Percentiles rank a stretch among this genome's conserved stretches.
phyloP scores from a whole-genome alignment of 164 flowering plant genomes.

The Macadamia integrifolia region DNA sequence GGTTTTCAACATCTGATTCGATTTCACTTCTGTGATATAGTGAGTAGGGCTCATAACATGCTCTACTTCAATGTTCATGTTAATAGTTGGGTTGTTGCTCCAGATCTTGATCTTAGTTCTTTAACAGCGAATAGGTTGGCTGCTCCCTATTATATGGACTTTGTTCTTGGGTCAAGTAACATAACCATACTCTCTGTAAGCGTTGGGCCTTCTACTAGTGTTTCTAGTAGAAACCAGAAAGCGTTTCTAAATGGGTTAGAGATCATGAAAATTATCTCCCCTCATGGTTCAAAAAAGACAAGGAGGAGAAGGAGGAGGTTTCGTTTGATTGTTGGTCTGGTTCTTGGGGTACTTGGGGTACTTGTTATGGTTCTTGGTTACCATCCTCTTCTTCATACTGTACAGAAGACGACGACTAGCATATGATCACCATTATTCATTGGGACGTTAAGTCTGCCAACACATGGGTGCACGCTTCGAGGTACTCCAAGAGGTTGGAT shows the following conservation, averaged over 20 bases:
- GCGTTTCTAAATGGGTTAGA: conserved; percentile 79
- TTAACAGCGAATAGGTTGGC: conserved; percentile 25
- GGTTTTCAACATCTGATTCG: conserved; percentile 63
- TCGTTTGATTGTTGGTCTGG: conserved; percentile 34
- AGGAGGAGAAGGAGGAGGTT: conserved; percentile 1
- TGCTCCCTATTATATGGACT: conserved; percentile 48
- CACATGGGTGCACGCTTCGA: conserved; percentile 4
- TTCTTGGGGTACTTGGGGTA: conserved; percentile 36
- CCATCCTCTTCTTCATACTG: conserved; percentile 22
- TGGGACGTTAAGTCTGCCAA: conserved; percentile 90
- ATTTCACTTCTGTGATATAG: conserved; percentile 73
- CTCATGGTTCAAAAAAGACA: conserved; percentile 27
- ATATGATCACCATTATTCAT: conserved; percentile 46
- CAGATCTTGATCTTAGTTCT: conserved; percentile 40
- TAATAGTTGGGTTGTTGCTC: conserved; percentile 25
- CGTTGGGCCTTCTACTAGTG: conserved; percentile 48
- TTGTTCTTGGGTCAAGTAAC: conserved; percentile 21
- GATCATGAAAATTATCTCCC: conserved; percentile 53
- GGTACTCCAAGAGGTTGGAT: no score
- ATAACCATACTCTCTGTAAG: conserved; percentile 35
- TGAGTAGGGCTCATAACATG: conserved; percentile 36
- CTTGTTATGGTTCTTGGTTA: conserved; percentile 17
- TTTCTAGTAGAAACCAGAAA: conserved; percentile 15
- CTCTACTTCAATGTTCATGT: conserved; percentile 58
- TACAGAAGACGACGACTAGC: conserved; percentile 35